Percentiles rank a stretch among this genome's conserved stretches.
phyloP scores from a whole-genome alignment of 306 rosid genomes.

The Trichosanthes cucumerina region DNA sequence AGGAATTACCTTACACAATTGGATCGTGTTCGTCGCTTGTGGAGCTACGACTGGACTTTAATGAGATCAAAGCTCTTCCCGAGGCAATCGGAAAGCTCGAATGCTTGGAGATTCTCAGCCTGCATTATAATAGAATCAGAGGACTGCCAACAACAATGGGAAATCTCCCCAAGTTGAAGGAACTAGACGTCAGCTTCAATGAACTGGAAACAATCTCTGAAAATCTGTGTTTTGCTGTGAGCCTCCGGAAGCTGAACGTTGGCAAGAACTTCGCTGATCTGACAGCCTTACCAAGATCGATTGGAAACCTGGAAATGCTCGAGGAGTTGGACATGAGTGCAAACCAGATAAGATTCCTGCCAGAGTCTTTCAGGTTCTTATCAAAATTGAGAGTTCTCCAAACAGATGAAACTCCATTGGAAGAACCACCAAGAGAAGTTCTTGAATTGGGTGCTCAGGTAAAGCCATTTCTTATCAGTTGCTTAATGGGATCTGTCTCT shows the following conservation, averaged over 20 bases:
- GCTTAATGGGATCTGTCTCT: conserved; percentile 6
- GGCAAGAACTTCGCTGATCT: conserved; percentile 84
- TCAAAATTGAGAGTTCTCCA: conserved; percentile 51
- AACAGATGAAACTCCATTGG: conserved; percentile 73
- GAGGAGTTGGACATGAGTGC: conserved; percentile 94
- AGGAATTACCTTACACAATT: conserved; percentile 68
- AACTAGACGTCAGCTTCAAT: conserved; percentile 87
- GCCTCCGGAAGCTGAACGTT: conserved; percentile 48
- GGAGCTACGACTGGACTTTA: conserved; percentile 61
- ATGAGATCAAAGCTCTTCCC: conserved; percentile 71
- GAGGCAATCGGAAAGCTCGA: conserved; percentile 87
- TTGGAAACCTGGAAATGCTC: conserved; percentile 80
- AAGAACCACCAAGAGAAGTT: conserved; percentile 63
- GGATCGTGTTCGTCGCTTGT: conserved; percentile 58
- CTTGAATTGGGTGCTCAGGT: conserved; percentile 80
- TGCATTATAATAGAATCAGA: conserved; percentile 74
- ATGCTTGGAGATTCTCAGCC: conserved; percentile 50
- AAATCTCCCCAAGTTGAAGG: conserved; percentile 49
- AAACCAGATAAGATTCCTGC: conserved; percentile 62
- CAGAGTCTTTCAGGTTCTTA: conserved; percentile 65
- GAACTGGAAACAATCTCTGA: conserved; percentile 63
- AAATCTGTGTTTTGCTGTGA: conserved; percentile 59
- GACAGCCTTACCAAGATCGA: conserved; percentile 64
- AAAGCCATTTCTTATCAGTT: conserved; percentile 1
- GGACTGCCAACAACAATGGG: conserved; percentile 66